Evolutionary conservation across 1,284 basidiomycete species (phyloP).

Genomic region (Ganoderma lingzhi): DNA sequence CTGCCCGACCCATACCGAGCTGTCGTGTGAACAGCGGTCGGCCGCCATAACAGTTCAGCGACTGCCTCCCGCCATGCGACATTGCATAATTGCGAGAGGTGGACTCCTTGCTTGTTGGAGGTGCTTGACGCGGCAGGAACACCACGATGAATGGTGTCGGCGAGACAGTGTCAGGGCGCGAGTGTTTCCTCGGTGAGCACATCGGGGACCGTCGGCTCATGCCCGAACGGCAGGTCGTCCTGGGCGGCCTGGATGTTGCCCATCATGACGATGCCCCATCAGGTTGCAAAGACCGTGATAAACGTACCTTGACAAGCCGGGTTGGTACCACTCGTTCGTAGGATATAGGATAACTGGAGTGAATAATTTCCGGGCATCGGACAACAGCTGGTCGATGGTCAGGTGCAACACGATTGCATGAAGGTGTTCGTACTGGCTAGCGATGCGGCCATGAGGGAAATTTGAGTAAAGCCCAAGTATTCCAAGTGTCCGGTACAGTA

Average conservation of each 20-base stretch:
- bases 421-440: not conserved
- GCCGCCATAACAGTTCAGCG: constrained; percentile 76
- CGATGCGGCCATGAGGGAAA: not conserved
- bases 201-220: constrained; percentile 77
- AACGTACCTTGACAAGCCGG: constrained; percentile 37
- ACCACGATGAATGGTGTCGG: constrained; percentile 56
- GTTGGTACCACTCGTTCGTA: constrained; percentile 33
- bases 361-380: constrained; percentile 24
- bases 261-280: constrained; percentile 92
- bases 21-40: constrained; percentile 66
- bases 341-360: constrained; percentile 29
- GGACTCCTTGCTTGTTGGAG: too few species aligned
- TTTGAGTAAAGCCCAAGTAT: not conserved
- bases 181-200: constrained; percentile 50
- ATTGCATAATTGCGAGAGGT: constrained; percentile 86
- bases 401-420: not conserved
- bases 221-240: constrained; percentile 80
- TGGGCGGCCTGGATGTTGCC: constrained; percentile 87
- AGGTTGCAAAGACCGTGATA: constrained; percentile 50
- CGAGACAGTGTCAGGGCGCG: constrained; percentile 61
- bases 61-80: constrained; percentile 89
- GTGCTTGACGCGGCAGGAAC: constrained; percentile 12
- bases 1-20: constrained; percentile 65
- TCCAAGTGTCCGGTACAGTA: not conserved
- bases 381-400: constrained; percentile 5